These are phyloP conservation scores for Phytophthora pisi DNA, from an alignment of 352 stramenopile genomes.

Conservation along the genomic window DNA sequence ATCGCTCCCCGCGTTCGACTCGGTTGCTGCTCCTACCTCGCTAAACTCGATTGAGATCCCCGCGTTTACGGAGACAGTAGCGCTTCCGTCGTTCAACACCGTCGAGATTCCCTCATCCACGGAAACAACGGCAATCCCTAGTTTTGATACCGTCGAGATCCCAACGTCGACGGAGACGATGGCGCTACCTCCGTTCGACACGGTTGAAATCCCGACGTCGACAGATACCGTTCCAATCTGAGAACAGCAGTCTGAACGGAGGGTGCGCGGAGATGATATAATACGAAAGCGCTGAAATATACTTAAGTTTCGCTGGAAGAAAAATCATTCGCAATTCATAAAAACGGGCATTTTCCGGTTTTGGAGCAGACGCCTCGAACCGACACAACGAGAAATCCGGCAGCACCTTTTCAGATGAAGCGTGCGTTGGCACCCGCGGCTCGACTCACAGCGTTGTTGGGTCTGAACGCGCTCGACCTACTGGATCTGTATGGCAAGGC, in stretches of 20 bases:
- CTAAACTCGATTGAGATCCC: constrained; percentile 17
- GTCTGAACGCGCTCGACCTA: constrained; percentile 41
- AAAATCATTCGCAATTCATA: too few species aligned
- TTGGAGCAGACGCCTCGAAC: constrained; percentile 17
- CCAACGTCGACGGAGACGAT: neutral
- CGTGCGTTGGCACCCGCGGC: neutral
- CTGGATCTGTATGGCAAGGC: constrained; percentile 45
- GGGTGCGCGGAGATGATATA: too few species aligned
- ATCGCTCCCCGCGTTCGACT: constrained; percentile 20
- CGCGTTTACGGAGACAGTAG: constrained; percentile 16
- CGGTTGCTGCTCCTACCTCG: constrained; percentile 8
- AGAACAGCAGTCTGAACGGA: neutral
- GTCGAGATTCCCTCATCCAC: constrained; percentile 11
- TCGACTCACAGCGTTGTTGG: constrained; percentile 27
- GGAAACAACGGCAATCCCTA: constrained; percentile 3
- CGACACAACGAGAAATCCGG: constrained; percentile 3
- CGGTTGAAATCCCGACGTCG: neutral
- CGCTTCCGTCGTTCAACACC: constrained; percentile 11
- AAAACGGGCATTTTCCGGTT: neutral
- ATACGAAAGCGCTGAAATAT: neutral
- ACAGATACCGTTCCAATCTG: neutral
- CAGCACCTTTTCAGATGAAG: constrained; percentile 6
- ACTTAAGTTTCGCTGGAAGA: neutral
- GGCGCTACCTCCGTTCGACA: neutral
- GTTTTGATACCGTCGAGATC: neutral